Evolutionary conservation across 768 basidiomycete species (phyloP), one percentile per base, ranked within the genome.

Genomic region (Trametes gibbosa): DNA sequence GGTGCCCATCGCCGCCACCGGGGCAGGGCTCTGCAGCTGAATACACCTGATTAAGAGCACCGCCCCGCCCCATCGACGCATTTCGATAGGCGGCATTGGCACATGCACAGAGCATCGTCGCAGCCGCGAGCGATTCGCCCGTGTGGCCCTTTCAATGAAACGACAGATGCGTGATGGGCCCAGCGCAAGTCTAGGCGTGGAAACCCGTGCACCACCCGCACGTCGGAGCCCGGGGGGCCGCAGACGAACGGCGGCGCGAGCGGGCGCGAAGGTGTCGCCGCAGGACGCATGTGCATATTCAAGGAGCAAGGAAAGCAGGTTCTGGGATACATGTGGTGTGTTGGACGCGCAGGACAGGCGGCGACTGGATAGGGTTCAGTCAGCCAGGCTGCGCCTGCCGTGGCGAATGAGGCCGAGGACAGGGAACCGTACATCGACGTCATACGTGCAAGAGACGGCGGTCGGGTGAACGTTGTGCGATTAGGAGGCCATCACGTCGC

Each of bases 91-190:
- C n/a, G n/a, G n/a, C n/a, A n/a, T n/a, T n/a, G n/a, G n/a, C n/a
- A n/a, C n/a, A 45, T 46, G 6, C 45, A 24, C n/a, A 16, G 27
- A 17, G 27, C 37, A 13, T 23, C 19, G n/a, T 12, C 21, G 37
- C 35, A 4, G 29, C 29, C 5, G 50, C 34, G 47, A 56, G 47
- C 55, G 40, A 56, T 49, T 56, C 55, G 42, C 29, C 24, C 35
- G 54, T 29, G 47, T 24, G 43, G n/a, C 23, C 6, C 50, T 21
- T n/a, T 41, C 29, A 49, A 40, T 49, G 55, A 56, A 46, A 56
- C 55, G 55, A 50, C 55, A 56, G 55, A 56, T 56, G 55, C 16
- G 17, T 56, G 47, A 49, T 49, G 47, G 25, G 37, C n/a, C n/a
- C n/a, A n/a, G 8, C 16, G 37, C 37, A 14, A 48, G 54, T 3